Evolutionary conservation across 805 yeast genomes (phyloP), one percentile per base, ranked within the genome.

Genomic region (Ogataea haglerorum): DNA sequence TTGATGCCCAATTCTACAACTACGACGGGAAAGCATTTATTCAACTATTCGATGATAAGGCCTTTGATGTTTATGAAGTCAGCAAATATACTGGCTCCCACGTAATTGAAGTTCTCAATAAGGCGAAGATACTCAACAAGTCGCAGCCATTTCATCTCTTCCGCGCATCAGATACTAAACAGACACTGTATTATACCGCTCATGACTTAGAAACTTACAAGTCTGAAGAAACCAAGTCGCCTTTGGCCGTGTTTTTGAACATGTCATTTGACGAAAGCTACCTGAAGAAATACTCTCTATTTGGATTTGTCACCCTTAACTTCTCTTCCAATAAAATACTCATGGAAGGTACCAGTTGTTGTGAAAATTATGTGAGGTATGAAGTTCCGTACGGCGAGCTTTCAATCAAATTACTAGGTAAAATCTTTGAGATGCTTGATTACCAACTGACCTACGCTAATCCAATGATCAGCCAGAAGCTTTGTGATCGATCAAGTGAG

Each of bases 111-210:
- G 63, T 80, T 26, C 57, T 82, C 5, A 76, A 80, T 43, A 82
- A 85, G 57, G 84, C 95, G 0, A 78, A 77, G 46, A 74, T 87
- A 15, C 68, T 90, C 39, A 78, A 79, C 56, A 90, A 91, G 55
- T 75, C 80, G 1, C 84, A 88, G 34, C 90, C 96, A 3, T 88
- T 90, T 63, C 96, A 90, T 64, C 64, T 91, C 23, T 91, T 91
- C 69, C 78, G 74, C 49, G 68, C 76, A 3, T 51, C 46, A 4
- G 35, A 42, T n/a, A 43, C 36, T 5, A 23, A 24, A 3, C 42
- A 30, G 44, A 54, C 70, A 25, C 53, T 82, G 1, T 85, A 75
- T 56, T 78, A 79, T 10, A 77, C 89, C 3, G 93, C 93, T 0
- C 95, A 85, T 56, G 85, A 80, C 50, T 49, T 63, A 2, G 51